Evolutionary conservation across 257 asterid genomes (phyloP).

Genomic region (Rehmannia glutinosa): DNA sequence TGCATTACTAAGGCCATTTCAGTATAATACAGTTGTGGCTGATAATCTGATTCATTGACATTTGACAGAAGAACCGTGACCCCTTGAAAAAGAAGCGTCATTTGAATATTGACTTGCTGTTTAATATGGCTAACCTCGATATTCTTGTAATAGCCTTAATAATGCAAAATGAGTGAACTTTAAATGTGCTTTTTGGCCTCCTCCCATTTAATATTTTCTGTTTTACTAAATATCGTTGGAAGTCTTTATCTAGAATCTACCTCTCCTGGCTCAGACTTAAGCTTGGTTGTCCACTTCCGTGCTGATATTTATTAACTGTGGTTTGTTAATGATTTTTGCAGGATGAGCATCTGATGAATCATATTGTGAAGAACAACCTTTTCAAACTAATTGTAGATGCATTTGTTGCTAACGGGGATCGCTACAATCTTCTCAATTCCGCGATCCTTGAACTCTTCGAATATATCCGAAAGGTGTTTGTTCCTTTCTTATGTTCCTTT

Average conservation of each 20-base stretch:
- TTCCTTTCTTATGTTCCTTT: slow-evolving; percentile 12
- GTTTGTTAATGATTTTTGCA: slow-evolving; percentile 32
- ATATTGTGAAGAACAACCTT: slow-evolving; percentile 71
- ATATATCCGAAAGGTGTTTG: slow-evolving; percentile 69
- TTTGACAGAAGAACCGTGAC: no score
- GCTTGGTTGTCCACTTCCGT: not conserved
- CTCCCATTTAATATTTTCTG: not conserved
- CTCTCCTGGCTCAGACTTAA: not conserved
- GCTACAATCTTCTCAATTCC: slow-evolving; percentile 94
- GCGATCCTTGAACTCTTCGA: slow-evolving; percentile 91
- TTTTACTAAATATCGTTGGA: not conserved
- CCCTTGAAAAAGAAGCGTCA: no score
- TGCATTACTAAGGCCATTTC: not conserved
- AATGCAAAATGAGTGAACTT: no score
- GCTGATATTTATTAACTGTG: not conserved
- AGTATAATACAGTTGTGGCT: not conserved
- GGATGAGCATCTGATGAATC: slow-evolving; percentile 92
- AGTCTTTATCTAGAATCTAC: not conserved
- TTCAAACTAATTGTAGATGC: slow-evolving; percentile 81
- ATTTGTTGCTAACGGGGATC: slow-evolving; percentile 82
- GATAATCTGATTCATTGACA: no score
- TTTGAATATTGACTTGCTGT: no score
- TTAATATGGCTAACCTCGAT: no score
- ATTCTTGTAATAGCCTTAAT: no score
- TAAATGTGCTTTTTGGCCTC: not conserved